phyloP scores from a whole-genome alignment of 2,329 filamentous ascomycete species.

The Ophiostoma himal-ulmi region DNA sequence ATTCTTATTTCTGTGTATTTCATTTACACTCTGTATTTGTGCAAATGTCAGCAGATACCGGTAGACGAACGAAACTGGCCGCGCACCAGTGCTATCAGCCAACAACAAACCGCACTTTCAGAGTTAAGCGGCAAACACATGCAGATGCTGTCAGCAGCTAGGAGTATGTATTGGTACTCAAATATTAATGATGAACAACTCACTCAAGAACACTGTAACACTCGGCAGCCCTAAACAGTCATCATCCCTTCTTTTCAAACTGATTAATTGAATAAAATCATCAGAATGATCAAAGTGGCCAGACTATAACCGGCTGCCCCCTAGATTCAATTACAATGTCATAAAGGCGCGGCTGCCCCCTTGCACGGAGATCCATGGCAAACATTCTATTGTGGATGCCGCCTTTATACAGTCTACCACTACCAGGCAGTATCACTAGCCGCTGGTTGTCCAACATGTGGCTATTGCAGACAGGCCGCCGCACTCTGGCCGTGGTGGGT shows the following conservation, averaged over 20 bases:
- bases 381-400: not conserved
- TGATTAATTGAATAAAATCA: not conserved
- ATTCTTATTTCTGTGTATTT: not conserved
- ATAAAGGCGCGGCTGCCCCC: not conserved
- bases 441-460: not conserved
- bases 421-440: not conserved
- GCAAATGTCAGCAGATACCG: not conserved
- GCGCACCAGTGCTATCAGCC: not conserved
- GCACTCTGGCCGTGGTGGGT: not conserved
- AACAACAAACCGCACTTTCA: not conserved
- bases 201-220: not conserved
- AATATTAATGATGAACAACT: not conserved
- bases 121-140: not conserved
- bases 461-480: constrained; percentile 6
- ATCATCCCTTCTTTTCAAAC: not conserved
- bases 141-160: not conserved
- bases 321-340: too few relatives aligned
- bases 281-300: too few relatives aligned
- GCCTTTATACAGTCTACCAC: not conserved
- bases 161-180: too few relatives aligned
- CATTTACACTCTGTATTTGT: not conserved
- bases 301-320: too few relatives aligned
- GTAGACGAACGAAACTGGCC: not conserved
- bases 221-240: not conserved
- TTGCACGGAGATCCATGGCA: not conserved